These are phyloP conservation scores for Hypoxylon subgilvum DNA, from an alignment of 495 filamentous ascomycete genomes.

Conservation along the genomic window DNA sequence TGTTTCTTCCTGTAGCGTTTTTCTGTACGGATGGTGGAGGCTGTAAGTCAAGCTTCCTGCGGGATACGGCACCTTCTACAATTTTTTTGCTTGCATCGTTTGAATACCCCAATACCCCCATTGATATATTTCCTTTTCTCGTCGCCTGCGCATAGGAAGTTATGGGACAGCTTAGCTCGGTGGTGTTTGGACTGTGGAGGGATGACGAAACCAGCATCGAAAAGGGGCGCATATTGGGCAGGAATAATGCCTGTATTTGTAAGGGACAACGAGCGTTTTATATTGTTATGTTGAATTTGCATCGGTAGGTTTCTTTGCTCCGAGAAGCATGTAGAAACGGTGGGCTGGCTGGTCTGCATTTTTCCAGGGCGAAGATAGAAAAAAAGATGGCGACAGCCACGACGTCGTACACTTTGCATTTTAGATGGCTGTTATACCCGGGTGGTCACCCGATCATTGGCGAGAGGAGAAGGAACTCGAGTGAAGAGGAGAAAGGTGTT, in stretches of 20 bases:
- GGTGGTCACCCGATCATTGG: slow-evolving; percentile 16
- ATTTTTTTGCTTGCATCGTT: slow-evolving; percentile 19
- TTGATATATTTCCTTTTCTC: slow-evolving; percentile 3
- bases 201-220: slow-evolving; percentile 28
- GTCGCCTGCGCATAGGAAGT: slow-evolving; percentile 14
- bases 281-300: slow-evolving; percentile 1
- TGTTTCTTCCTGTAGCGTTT: neutral
- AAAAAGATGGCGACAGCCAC: slow-evolving; percentile 16
- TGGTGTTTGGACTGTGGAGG: slow-evolving; percentile 14
- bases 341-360: slow-evolving; percentile 20
- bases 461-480: neutral
- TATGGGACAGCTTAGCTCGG: slow-evolving; percentile 12
- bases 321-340: slow-evolving; percentile 29
- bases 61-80: neutral
- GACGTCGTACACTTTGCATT: slow-evolving; percentile 12
- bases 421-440: slow-evolving; percentile 33
- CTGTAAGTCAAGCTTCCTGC: slow-evolving; percentile 1
- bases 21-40: slow-evolving; percentile 2
- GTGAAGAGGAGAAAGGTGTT: neutral
- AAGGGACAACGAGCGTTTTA: slow-evolving; percentile 17
- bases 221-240: slow-evolving; percentile 27
- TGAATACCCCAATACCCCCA: slow-evolving; percentile 38
- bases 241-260: slow-evolving; percentile 14
- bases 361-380: slow-evolving; percentile 15
- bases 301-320: slow-evolving; percentile 8